Evolutionary conservation across 2,329 filamentous ascomycete species (phyloP), one percentile per base, ranked within the genome.

Genomic region (Colletotrichum tofieldiae): DNA sequence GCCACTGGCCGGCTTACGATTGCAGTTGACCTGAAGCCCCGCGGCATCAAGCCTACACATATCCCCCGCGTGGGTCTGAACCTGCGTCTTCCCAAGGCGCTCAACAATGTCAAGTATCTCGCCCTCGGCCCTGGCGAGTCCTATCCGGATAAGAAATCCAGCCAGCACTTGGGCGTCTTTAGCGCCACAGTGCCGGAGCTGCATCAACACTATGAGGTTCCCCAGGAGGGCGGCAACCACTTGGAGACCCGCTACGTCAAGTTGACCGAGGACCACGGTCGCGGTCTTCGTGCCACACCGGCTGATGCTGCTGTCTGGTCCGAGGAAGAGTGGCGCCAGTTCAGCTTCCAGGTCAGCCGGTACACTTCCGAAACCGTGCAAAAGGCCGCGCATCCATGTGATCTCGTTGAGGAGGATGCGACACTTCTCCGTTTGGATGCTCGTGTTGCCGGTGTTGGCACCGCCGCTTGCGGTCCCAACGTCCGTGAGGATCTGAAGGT

Each of bases 171-270:
- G 0, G 90, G 87, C 1, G 82, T 89, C 51, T 90, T 84, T 79
- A 78, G 77, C 0, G 78, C 76, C 1, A 79, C 78, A 1, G 81
- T 91, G 1, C 82, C 84, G 1, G 84, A 86, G 0, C 83, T 93
- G 35, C 87, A 88, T 77, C 85, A 86, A 0, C 82, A 84, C 1
- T 93, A 93, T 76, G 92, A 93, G 23, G 89, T 90, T 29, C 92
- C 92, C 0, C 92, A 94, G 77, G 92, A 93, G 75, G 89, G 87
- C 64, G 90, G 90, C 1, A 93, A 93, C 78, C 84, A 89, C 18
- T 89, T 88, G 66, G 89, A 89, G 43, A 88, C 87, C 0, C 83
- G 88, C 8, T 93, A 89, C 87, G 79, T 93, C 5, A 80, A 81
- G 18, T 69, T 86, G 8, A 76, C 67, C 9, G 77, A 78, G 65